Percentiles rank a stretch among this genome's conserved stretches.
These are phyloP conservation scores for Martiniozyma abietophila DNA, from an alignment of 805 yeast species.

Conservation along the genomic window DNA sequence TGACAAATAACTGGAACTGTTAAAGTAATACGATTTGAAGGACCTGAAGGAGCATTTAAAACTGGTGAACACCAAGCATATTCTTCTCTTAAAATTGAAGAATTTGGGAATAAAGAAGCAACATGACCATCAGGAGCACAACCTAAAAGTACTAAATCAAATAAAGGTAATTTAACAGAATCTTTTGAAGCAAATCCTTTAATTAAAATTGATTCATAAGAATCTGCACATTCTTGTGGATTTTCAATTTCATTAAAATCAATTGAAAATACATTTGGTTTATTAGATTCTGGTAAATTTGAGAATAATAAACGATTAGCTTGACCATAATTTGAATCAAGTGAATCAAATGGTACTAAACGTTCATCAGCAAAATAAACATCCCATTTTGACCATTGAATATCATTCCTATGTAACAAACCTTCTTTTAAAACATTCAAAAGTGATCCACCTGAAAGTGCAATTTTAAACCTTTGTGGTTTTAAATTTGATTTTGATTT, in stretches of 20 bases:
- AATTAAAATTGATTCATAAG: conserved; percentile 77
- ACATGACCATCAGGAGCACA: conserved; percentile 99
- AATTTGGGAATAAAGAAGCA: conserved; percentile 92
- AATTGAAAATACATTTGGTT: conserved; percentile 75
- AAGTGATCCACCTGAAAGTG: conserved; percentile 88
- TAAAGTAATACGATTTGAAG: conserved; percentile 74
- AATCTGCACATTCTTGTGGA: conserved; percentile 90
- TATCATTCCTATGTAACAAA: conserved; percentile 53
- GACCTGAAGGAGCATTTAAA: conserved; percentile 84
- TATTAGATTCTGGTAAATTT: conserved; percentile 39
- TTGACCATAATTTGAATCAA: conserved; percentile 83
- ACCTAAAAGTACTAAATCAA: conserved; percentile 83
- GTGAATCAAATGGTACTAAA: conserved; percentile 75
- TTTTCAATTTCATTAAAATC: conserved; percentile 67
- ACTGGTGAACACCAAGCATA: conserved; percentile 95
- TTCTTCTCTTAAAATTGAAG: conserved; percentile 78
- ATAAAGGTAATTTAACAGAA: conserved; percentile 90
- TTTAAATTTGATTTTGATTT: conserved; percentile 42
- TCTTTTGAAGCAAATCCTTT: conserved; percentile 93
- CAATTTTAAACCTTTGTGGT: conserved; percentile 77
- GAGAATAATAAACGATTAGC: conserved; percentile 79
- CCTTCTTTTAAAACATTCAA: conserved; percentile 85
- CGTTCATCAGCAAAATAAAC: conserved; percentile 95
- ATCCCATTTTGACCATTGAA: conserved; percentile 93
- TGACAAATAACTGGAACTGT: conserved; percentile 94